Percentiles rank a stretch among this genome's conserved stretches.
Evolutionary conservation across 2,329 filamentous ascomycete species (phyloP).

Genomic region (Aaosphaeria pasadenensis): DNA sequence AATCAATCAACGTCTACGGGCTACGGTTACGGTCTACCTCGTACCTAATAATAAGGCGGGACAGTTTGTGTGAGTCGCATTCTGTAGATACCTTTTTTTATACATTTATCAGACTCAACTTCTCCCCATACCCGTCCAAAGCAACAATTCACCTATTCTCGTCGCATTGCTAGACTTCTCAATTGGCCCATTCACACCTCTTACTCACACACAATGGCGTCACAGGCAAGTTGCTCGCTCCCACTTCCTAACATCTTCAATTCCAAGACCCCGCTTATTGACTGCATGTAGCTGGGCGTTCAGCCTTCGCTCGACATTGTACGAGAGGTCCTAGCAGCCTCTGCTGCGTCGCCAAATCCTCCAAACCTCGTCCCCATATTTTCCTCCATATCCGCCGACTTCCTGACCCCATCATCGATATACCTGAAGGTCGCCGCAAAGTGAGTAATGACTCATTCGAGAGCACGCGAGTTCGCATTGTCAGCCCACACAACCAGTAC

Average conservation of each 20-base stretch:
- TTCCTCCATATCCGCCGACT: slow-evolving; percentile 83
- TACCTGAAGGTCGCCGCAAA: slow-evolving; percentile 86
- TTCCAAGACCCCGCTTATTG: slow-evolving; percentile 10
- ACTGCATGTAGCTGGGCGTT: slow-evolving; percentile 43
- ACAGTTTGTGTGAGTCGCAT: too few relatives aligned
- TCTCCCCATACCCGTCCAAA: too few relatives aligned
- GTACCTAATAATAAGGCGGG: too few relatives aligned
- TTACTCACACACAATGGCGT: slow-evolving; percentile 2
- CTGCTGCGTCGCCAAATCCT: slow-evolving; percentile 51
- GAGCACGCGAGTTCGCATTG: neutral
- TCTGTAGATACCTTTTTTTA: too few relatives aligned
- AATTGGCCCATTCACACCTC: neutral
- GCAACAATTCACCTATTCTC: too few relatives aligned
- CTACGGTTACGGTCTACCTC: too few relatives aligned
- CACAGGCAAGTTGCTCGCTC: slow-evolving; percentile 2
- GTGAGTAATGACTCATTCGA: slow-evolving; percentile 47
- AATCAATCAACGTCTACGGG: too few relatives aligned
- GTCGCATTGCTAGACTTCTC: neutral
- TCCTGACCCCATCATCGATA: slow-evolving; percentile 90
- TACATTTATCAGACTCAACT: too few relatives aligned
- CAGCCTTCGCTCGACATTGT: slow-evolving; percentile 63
- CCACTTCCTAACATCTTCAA: neutral
- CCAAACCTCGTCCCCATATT: slow-evolving; percentile 81
- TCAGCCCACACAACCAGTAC: too few relatives aligned
- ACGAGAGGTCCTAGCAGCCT: slow-evolving; percentile 53